A percentile compares a stretch with the other conserved stretches of the same genome.
These are phyloP conservation scores for Diaporthe vaccinii DNA, from an alignment of 2,329 filamentous ascomycete species.

Conservation along the genomic window DNA sequence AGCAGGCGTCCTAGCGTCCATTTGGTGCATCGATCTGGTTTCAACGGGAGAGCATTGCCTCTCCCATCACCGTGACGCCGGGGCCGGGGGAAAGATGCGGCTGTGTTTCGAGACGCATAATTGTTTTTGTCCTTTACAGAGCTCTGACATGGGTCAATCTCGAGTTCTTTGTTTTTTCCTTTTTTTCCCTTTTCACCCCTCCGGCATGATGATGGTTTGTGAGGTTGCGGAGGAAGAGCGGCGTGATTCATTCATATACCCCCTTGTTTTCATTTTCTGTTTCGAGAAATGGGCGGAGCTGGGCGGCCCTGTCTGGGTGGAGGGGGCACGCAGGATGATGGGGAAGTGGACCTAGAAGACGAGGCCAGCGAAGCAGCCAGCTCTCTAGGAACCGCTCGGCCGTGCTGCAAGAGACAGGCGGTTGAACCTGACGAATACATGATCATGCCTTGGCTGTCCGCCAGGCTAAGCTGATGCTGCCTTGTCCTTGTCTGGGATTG, in stretches of 20 bases:
- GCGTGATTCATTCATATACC: constrained; percentile 33
- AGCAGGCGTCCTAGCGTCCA: not conserved
- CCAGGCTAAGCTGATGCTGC: constrained; percentile 5
- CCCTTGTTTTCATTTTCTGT: constrained; percentile 30
- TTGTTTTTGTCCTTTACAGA: constrained; percentile 20
- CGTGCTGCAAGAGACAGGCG: constrained; percentile 10
- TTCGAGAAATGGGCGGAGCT: constrained; percentile 15
- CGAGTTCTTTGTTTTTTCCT: not conserved
- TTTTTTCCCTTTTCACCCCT: not conserved
- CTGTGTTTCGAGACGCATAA: constrained; percentile 13
- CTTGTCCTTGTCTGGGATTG: not conserved
- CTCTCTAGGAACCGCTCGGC: not conserved
- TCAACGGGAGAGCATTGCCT: not conserved
- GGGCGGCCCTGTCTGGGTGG: not conserved
- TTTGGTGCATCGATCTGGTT: constrained; percentile 4
- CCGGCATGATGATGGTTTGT: constrained; percentile 10
- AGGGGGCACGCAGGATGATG: constrained; percentile 20
- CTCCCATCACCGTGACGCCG: not conserved
- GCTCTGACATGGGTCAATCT: not conserved
- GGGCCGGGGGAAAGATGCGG: not conserved
- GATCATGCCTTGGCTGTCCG: constrained; percentile 1
- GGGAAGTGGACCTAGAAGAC: constrained; percentile 11
- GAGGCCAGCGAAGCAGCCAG: constrained; percentile 22
- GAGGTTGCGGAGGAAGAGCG: constrained; percentile 25
- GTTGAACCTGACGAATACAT: constrained; percentile 30